Base-by-base conservation (phyloP, 345 rosid species). In the Murraya paniculata region DNA sequence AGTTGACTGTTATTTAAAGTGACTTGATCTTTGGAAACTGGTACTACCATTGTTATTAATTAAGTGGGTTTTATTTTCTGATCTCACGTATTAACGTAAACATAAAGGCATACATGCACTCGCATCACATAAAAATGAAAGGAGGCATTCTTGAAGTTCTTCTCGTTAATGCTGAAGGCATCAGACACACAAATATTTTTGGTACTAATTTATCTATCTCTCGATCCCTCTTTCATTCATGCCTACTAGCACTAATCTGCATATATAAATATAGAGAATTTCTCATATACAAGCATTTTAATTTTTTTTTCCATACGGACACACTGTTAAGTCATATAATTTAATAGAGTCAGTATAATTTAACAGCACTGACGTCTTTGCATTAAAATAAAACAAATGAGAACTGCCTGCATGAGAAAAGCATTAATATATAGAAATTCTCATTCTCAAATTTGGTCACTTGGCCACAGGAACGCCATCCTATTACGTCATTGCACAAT, bases 121-220 rank as follows among this genome's bases (percentile, higher is more conserved):
- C 14, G 48, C 48, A 41, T 41, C 69, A 66, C 61, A 58, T 35
- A 57, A 72, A 45, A 36, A 92, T 87, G 95, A 81, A 84, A 77
- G 88, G 81, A 75, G 97, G 94, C 81, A 80, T 65, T 27, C 90
- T 95, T 68, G 93, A 93, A 86, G 93, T 92, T 35, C 76, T 95
- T 84, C 89, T 95, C 31, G 96, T 93, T 66, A 82, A 91, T 78
- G 98, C 99, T 41, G 64, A 86, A 82, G 99, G 94, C 86, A 92
- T 93, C 65, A 83, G 79, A 60, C 98, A 84, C 75, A 90, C 91
- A 19, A 91, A 90, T 86, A 73, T 89, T 56, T 35, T 91, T 11
- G 93, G 99, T 95, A 83, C 74, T 58, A 13, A 50, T 41, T 10
- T 68, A 38, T 70, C 73, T 64, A 27, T 64, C 27, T 64, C 77